Evolutionary conservation across 2,329 filamentous ascomycete genomes (phyloP).

Genomic region (Aspergillus ustus): DNA sequence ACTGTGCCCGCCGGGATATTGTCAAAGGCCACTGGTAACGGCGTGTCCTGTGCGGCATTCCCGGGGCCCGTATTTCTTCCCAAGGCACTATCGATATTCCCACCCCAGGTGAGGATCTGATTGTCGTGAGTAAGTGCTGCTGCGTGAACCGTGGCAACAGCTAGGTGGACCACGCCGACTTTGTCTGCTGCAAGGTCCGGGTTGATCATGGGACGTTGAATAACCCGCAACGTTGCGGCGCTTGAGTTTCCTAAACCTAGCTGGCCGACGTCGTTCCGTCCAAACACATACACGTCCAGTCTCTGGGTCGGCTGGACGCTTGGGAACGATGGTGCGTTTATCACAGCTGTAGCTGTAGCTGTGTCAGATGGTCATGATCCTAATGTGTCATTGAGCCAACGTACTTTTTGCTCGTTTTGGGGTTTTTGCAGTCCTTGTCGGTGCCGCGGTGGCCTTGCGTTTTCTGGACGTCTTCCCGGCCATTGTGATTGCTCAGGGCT

Average conservation of each 20-base stretch:
- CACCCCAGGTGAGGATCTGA: constrained; percentile 84
- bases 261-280: constrained; percentile 76
- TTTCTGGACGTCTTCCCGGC: not conserved
- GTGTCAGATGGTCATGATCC: not conserved
- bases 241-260: constrained; percentile 74
- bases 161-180: constrained; percentile 58
- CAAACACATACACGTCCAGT: constrained; percentile 54
- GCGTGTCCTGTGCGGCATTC: constrained; percentile 60
- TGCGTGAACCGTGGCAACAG: constrained; percentile 76
- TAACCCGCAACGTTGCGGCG: constrained; percentile 47
- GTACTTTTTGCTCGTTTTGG: not conserved
- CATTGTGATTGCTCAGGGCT: not conserved
- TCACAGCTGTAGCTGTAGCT: not conserved
- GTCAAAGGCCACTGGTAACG: constrained; percentile 59
- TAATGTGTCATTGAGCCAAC: not conserved
- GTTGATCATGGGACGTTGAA: constrained; percentile 69
- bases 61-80: constrained; percentile 71
- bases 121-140: constrained; percentile 76
- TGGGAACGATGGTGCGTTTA: not conserved
- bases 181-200: constrained; percentile 60
- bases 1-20: constrained; percentile 65
- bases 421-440: not conserved
- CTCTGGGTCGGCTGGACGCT: not conserved
- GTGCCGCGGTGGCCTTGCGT: not conserved
- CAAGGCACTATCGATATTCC: constrained; percentile 80